Conservation (phyloP, 805 yeast genomes). For the Candida golubevii region DNA sequence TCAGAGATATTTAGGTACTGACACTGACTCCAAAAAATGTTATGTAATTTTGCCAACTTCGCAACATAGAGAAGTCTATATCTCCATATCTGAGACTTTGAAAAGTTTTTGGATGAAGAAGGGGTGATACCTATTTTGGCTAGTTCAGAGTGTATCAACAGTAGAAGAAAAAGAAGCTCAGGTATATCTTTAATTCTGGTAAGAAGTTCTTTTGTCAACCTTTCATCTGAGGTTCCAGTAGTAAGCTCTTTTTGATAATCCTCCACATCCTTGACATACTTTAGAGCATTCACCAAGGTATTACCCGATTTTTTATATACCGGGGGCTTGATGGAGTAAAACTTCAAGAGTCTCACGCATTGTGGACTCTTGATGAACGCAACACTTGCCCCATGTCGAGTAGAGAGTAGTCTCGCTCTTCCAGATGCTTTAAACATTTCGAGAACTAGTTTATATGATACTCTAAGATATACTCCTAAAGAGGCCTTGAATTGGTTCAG, state of each 20-base stretch:
- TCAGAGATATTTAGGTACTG: constrained; percentile 26
- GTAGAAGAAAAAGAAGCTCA: constrained; percentile 28
- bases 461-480: no score
- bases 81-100: constrained; percentile 10
- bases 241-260: constrained; percentile 20
- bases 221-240: constrained; percentile 15
- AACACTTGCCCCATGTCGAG: no score
- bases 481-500: no score
- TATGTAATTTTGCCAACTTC: constrained; percentile 26
- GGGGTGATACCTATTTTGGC: constrained; percentile 24
- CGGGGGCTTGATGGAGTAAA: constrained; percentile 11
- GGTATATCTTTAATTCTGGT: constrained; percentile 20
- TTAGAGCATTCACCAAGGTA: constrained; percentile 17
- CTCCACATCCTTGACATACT: constrained; percentile 28
- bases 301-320: constrained; percentile 11
- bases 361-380: no score
- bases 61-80: constrained; percentile 20
- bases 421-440: no score
- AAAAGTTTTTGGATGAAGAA: constrained; percentile 9
- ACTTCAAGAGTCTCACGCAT: background rate
- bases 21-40: constrained; percentile 37
- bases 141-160: constrained; percentile 32
- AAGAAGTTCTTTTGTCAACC: constrained; percentile 24
- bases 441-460: no score
- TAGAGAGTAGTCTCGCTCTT: no score